Conservation (phyloP, 2,329 filamentous ascomycete species). For the Fusarium equiseti region DNA sequence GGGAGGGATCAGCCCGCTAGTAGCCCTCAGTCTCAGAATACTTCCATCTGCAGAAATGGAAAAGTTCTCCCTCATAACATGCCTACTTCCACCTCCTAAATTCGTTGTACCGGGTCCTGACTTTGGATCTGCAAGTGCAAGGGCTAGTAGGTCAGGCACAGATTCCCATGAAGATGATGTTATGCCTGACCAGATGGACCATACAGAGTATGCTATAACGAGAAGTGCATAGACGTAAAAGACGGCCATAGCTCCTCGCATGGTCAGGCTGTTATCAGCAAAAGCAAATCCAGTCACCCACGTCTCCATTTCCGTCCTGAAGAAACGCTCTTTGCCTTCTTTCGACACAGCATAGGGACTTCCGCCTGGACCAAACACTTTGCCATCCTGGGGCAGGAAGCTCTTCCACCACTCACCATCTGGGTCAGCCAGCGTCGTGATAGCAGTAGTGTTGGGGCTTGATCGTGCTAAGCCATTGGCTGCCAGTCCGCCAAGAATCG, state of each 20-base stretch:
- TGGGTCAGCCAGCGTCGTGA: slow-evolving; percentile 18
- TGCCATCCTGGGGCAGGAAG: slow-evolving; percentile 33
- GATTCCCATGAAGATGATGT: slow-evolving; percentile 26
- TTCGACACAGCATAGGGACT: slow-evolving; percentile 28
- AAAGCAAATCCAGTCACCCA: slow-evolving; percentile 40
- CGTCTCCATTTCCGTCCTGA: slow-evolving; percentile 35
- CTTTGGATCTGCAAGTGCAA: slow-evolving; percentile 3
- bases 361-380: slow-evolving; percentile 35
- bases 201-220: neutral
- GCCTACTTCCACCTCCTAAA: rapidly evolving
- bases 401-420: slow-evolving; percentile 38
- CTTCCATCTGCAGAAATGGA: slow-evolving; percentile 4
- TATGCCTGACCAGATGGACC: slow-evolving; percentile 19
- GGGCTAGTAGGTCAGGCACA: slow-evolving; percentile 15
- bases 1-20: neutral
- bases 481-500: slow-evolving; percentile 24
- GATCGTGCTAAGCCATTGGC: slow-evolving; percentile 34
- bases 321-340: slow-evolving; percentile 9
- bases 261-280: slow-evolving; percentile 22
- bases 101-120: rapidly evolving
- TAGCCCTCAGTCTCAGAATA: neutral
- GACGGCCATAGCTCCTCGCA: slow-evolving; percentile 19
- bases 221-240: slow-evolving; percentile 23
- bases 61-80: slow-evolving; percentile 16
- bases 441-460: slow-evolving; percentile 7